Conservation (phyloP, 495 filamentous ascomycete genomes). For the Tuber microsphaerosporum region DNA sequence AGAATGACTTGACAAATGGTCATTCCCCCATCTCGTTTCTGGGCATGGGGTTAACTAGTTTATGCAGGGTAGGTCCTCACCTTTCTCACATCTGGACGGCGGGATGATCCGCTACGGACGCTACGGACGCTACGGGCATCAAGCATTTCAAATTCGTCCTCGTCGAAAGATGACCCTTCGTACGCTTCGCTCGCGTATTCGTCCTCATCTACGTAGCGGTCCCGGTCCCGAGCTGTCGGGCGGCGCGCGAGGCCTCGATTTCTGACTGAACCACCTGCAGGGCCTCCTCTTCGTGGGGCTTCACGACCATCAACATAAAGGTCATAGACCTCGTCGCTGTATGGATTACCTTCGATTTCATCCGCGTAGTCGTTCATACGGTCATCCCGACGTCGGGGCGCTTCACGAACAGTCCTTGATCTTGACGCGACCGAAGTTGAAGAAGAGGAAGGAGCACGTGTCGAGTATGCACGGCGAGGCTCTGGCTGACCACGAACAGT, state of each 20-base stretch:
- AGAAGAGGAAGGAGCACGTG: slow-evolving; percentile 42
- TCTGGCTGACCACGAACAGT: slow-evolving; percentile 44
- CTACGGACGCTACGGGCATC: slow-evolving; percentile 35
- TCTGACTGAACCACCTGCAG: slow-evolving; percentile 24
- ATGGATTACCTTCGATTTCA: slow-evolving; percentile 53
- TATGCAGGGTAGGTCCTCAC: slow-evolving; percentile 11
- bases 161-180: slow-evolving; percentile 61
- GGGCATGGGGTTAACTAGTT: background rate
- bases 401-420: slow-evolving; percentile 37
- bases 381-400: slow-evolving; percentile 38
- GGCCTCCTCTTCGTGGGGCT: slow-evolving; percentile 39
- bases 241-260: slow-evolving; percentile 36
- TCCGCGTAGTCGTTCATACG: slow-evolving; percentile 41
- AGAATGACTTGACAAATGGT: background rate
- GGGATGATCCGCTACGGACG: slow-evolving; percentile 36
- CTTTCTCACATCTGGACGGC: slow-evolving; percentile 39
- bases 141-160: slow-evolving; percentile 80
- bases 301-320: slow-evolving; percentile 49
- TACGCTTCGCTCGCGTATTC: slow-evolving; percentile 62
- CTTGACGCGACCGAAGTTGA: slow-evolving; percentile 41
- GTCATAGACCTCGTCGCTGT: slow-evolving; percentile 63
- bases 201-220: slow-evolving; percentile 66
- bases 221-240: slow-evolving; percentile 52
- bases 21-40: background rate
- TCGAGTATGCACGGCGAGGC: slow-evolving; percentile 50